These are phyloP conservation scores for Mycena capillaripes DNA, from an alignment of 768 basidiomycete species.

Conservation along the genomic window DNA sequence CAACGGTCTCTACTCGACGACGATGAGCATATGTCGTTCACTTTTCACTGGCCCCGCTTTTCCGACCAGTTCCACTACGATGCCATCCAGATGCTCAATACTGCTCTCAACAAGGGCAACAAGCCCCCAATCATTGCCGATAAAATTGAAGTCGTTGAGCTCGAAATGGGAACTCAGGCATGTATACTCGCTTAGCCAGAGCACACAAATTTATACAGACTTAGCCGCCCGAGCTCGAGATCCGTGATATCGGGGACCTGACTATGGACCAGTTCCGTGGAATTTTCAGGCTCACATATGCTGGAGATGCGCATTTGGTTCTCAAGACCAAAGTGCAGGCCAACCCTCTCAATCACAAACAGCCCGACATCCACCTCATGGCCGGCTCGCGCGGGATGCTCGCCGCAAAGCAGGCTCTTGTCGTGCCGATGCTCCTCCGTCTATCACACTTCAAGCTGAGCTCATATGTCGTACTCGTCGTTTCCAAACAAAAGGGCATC, in stretches of 20 bases:
- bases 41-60: constrained; percentile 97
- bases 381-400: constrained; percentile 89
- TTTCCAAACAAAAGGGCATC: constrained; percentile 97
- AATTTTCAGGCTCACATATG: constrained; percentile 95
- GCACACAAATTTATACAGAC: background rate
- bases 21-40: constrained; percentile 69
- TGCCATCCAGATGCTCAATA: constrained; percentile 97
- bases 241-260: constrained; percentile 97
- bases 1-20: background rate
- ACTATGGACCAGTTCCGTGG: constrained; percentile 96
- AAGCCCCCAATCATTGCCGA: constrained; percentile 98
- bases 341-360: constrained; percentile 94
- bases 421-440: constrained; percentile 98
- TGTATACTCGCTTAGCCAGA: constrained; percentile 35
- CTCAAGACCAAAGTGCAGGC: constrained; percentile 97
- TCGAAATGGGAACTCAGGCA: constrained; percentile 99
- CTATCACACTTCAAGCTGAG: constrained; percentile 95
- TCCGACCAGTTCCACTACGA: constrained; percentile 96
- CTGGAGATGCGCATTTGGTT: constrained; percentile 92
- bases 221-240: constrained; percentile 96
- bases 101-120: constrained; percentile 96
- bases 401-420: constrained; percentile 93
- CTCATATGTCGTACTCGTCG: constrained; percentile 97
- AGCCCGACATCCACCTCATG: constrained; percentile 91
- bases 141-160: constrained; percentile 96